Percentiles rank a stretch among this genome's conserved stretches.
Conservation (phyloP, 2,329 filamentous ascomycete species). For the Shiraia bambusicola region DNA sequence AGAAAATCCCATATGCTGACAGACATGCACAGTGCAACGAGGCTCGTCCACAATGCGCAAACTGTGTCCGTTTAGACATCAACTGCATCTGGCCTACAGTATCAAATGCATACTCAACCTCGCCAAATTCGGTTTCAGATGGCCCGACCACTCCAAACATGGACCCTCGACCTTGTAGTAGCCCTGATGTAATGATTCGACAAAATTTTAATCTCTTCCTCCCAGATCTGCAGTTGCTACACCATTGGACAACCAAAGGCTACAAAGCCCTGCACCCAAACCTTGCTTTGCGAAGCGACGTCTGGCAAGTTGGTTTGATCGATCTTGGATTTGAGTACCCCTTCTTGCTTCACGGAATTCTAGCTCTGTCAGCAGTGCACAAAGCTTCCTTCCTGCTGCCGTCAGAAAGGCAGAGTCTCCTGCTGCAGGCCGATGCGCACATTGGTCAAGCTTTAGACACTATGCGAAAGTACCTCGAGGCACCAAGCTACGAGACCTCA, state of each 20-base stretch:
- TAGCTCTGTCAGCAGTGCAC: conserved; percentile 34
- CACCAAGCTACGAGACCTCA: conserved; percentile 21
- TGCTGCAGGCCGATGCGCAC: conserved; percentile 32
- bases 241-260: conserved; percentile 31
- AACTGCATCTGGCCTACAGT: conserved; percentile 30
- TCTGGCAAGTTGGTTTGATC: conserved; percentile 23
- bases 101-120: conserved; percentile 19
- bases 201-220: conserved; percentile 23
- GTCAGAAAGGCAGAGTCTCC: conserved; percentile 22
- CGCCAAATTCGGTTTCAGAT: conserved; percentile 18
- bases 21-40: conserved; percentile 31
- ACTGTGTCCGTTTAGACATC: conserved; percentile 35
- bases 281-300: conserved; percentile 5
- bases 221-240: conserved; percentile 31
- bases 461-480: conserved; percentile 26
- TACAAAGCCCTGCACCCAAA: conserved; percentile 24
- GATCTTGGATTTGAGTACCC: conserved; percentile 32
- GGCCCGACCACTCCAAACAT: conserved; percentile 12
- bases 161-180: conserved; percentile 5
- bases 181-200: conserved; percentile 5
- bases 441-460: conserved; percentile 27
- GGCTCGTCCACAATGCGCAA: conserved; percentile 31
- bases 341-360: conserved; percentile 33
- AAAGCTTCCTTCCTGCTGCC: conserved; percentile 23
- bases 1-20: conserved; percentile 2